Base-by-base conservation (phyloP, 2,329 filamentous ascomycete genomes). In the Cercospora sp. region DNA sequence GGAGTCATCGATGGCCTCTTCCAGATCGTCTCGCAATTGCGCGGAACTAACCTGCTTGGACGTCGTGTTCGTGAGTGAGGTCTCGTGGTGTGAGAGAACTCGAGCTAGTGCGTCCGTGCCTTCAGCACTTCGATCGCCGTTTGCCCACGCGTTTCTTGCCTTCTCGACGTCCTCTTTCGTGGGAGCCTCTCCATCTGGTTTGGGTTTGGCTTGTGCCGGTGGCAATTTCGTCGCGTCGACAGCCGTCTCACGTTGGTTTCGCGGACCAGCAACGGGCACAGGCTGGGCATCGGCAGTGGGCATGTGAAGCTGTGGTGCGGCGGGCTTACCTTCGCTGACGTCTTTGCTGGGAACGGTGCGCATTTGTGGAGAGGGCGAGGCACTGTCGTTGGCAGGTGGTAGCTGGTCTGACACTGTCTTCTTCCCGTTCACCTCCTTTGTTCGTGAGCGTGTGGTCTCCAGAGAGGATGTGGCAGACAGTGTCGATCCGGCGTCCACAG, bases 81-180 rank as follows among this genome's bases (percentile, higher is more conserved):
- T 63, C 60, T 75, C 73, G 58, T 74, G 73, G 60, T 76, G 73
- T 20, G 76, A 76, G 7, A 77, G 65, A 3, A 77, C 75, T 55
- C 75, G 72, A 6, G 74, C 75, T 18, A 77, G 70, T 7, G 75
- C 74, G 33, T 75, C 70, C 9, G 73, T 75, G n/a, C 75, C 74
- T 12, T 66, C 67, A 33, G 73, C 74, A 62, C 74, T 74, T 7
- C 72, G 68, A 64, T 76, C 75, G 39, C 74, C 70, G 23, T 75
- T 73, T 18, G 67, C 63, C 57, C 74, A 69, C 12, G 73, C 73
- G 57, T 64, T 72, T 36, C 73, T 71, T 28, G 73, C 73, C 33
- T 67, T 70, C 36, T 75, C 74, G 18, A 76, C 30, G 28, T 75
- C 74, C 16, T 71, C 66, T 59, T 71, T 69, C 31, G 66, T 69